These are phyloP conservation scores for Geosmithia morbida DNA, from an alignment of 2,329 filamentous ascomycete species.

Conservation along the genomic window DNA sequence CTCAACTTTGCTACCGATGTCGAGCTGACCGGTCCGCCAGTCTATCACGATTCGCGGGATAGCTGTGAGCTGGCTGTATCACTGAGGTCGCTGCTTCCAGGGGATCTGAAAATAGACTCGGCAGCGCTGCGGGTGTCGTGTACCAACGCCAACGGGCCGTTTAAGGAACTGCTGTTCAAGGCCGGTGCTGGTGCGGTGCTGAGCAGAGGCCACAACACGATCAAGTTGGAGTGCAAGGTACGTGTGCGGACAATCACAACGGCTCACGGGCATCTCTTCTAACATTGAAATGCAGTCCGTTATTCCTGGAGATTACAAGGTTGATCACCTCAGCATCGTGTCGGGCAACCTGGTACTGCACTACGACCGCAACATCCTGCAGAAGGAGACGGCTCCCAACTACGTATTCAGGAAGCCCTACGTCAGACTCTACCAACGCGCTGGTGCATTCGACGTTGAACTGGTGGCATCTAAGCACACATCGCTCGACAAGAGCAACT, in stretches of 20 bases:
- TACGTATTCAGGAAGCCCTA: conserved; percentile 44
- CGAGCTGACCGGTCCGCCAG: conserved; percentile 50
- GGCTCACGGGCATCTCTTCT: conserved; percentile 6
- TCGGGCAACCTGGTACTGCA: conserved; percentile 50
- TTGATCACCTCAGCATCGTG: conserved; percentile 56
- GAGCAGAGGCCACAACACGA: conserved; percentile 32
- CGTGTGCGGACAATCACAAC: conserved; percentile 5
- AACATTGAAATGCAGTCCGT: conserved; percentile 30
- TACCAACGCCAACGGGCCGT: conserved; percentile 31
- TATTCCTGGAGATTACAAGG: conserved; percentile 58
- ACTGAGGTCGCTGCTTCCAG: conserved; percentile 58
- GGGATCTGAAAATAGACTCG: conserved; percentile 51
- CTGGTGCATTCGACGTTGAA: conserved; percentile 52
- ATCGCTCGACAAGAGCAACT: conserved; percentile 66
- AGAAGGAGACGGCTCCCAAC: conserved; percentile 27
- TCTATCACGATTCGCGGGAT: conserved; percentile 58
- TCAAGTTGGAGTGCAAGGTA: conserved; percentile 20
- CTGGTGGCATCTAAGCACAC: conserved; percentile 55
- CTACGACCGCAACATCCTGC: conserved; percentile 44
- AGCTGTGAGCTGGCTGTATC: conserved; percentile 58
- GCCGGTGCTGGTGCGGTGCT: conserved; percentile 12
- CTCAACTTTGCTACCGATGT: conserved; percentile 60
- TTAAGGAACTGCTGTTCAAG: conserved; percentile 38
- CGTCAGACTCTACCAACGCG: conserved; percentile 60
- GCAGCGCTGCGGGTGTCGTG: conserved; percentile 50